Evolutionary conservation across 2,329 filamentous ascomycete genomes (phyloP).

Genomic region (Fusarium nematophilum): DNA sequence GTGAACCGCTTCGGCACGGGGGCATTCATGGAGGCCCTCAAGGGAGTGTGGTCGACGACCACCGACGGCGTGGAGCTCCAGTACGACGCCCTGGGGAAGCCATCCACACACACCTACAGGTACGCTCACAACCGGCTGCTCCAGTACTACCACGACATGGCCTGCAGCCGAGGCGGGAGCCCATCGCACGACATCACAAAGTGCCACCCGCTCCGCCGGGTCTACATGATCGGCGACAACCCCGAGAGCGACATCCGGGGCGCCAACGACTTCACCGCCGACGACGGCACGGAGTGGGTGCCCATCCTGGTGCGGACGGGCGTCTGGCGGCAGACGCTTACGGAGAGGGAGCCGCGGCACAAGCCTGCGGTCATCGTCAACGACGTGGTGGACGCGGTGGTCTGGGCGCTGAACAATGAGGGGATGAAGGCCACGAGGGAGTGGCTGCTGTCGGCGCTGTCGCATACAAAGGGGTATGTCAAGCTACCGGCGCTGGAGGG

Average conservation of each 20-base stretch:
- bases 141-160: constrained; percentile 51
- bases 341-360: constrained; percentile 63
- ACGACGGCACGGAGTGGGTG: constrained; percentile 77
- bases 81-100: constrained; percentile 84
- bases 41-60: constrained; percentile 80
- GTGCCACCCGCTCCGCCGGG: constrained; percentile 70
- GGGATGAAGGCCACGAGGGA: constrained; percentile 52
- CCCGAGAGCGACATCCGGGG: constrained; percentile 91
- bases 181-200: constrained; percentile 22
- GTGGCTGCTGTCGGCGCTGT: constrained; percentile 45
- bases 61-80: constrained; percentile 72
- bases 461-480: constrained; percentile 43
- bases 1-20: constrained; percentile 91
- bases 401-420: constrained; percentile 76
- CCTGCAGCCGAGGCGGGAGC: constrained; percentile 26
- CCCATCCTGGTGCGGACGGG: constrained; percentile 84
- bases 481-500: constrained; percentile 39
- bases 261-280: constrained; percentile 79
- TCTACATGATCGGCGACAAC: constrained; percentile 96
- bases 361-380: constrained; percentile 74
- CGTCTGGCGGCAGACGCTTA: constrained; percentile 67
- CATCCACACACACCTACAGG: constrained; percentile 78
- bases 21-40: constrained; percentile 84
- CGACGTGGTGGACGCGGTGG: constrained; percentile 80
- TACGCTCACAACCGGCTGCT: constrained; percentile 83